Evolutionary conservation across 2,329 filamentous ascomycete species (phyloP).

Genomic region (Leptographium radiaticola): DNA sequence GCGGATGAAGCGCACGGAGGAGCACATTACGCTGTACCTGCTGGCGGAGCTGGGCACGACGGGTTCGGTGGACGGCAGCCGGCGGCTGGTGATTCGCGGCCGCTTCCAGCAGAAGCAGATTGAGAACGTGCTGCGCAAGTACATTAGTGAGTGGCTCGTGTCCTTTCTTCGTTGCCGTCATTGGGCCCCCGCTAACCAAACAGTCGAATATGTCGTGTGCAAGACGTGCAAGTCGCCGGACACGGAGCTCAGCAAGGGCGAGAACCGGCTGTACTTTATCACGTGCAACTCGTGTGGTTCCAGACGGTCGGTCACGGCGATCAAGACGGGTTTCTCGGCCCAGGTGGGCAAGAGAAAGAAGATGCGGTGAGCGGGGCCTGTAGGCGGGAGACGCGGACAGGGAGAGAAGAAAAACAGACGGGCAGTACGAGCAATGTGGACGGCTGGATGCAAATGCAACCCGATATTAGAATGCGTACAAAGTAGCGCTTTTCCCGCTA

Average conservation of each 20-base stretch:
- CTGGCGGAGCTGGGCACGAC: conserved; percentile 97
- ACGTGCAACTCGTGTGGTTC: conserved; percentile 53
- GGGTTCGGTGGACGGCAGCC: conserved; percentile 85
- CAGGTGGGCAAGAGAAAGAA: conserved; percentile 98
- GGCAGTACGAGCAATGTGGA: too few relatives aligned
- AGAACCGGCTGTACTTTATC: conserved; percentile 98
- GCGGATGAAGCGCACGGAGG: conserved; percentile 97
- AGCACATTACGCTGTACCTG: conserved; percentile 92
- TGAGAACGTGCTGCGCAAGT: conserved; percentile 90
- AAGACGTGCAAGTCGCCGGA: conserved; percentile 94
- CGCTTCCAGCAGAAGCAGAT: conserved; percentile 99
- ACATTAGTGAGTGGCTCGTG: conserved; percentile 61
- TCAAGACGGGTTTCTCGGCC: conserved; percentile 99
- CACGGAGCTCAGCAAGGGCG: conserved; percentile 94
- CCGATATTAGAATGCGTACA: too few relatives aligned
- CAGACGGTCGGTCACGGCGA: conserved; percentile 82
- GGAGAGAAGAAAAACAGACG: too few relatives aligned
- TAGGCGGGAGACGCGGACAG: too few relatives aligned
- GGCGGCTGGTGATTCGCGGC: conserved; percentile 84
- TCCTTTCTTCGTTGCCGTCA: conserved; percentile 22
- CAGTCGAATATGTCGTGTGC: conserved; percentile 90
- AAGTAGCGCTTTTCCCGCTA: too few relatives aligned
- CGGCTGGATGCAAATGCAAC: too few relatives aligned
- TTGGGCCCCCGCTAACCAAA: too few relatives aligned
- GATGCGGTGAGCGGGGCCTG: conserved; percentile 51